Conservation (phyloP, 2,329 filamentous ascomycete species). For the Verticillium longisporum region DNA sequence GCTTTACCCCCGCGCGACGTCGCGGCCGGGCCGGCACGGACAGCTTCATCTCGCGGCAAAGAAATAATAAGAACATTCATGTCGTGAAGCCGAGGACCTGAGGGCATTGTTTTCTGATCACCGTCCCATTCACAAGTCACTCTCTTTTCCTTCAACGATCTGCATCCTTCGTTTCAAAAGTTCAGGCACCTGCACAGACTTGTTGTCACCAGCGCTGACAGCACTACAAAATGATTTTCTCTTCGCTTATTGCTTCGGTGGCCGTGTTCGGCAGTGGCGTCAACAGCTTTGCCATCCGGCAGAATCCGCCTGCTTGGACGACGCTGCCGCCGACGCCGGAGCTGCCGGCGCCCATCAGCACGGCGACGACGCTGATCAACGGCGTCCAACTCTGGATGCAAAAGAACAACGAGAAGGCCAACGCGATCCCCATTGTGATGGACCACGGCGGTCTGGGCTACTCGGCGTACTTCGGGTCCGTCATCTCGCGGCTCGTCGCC, state of each 20-base stretch:
- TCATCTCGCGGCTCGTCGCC: slow-evolving; percentile 24
- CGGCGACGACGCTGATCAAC: slow-evolving; percentile 21
- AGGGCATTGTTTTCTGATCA: not conserved
- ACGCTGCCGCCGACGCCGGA: slow-evolving; percentile 29
- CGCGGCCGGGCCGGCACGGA: not conserved
- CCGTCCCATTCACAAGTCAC: not conserved
- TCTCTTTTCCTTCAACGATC: not conserved
- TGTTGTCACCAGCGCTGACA: not conserved
- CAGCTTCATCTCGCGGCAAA: not conserved
- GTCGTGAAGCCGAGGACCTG: not conserved
- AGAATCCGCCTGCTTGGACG: slow-evolving; percentile 19
- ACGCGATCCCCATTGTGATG: slow-evolving; percentile 27
- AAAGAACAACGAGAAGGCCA: slow-evolving; percentile 28
- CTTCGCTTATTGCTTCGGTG: not conserved
- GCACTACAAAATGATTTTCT: not conserved
- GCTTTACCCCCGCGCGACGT: too few relatives aligned
- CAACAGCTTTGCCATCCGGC: slow-evolving; percentile 16
- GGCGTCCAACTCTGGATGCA: slow-evolving; percentile 32
- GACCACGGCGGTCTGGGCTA: slow-evolving; percentile 33
- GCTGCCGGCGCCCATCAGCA: slow-evolving; percentile 25
- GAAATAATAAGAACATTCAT: not conserved
- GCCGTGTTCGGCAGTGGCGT: not conserved
- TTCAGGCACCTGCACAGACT: not conserved
- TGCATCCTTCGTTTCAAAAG: not conserved
- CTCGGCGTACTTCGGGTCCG: slow-evolving; percentile 31